These are phyloP conservation scores for Gyrodon lividus DNA, from an alignment of 768 basidiomycete genomes.

Conservation along the genomic window DNA sequence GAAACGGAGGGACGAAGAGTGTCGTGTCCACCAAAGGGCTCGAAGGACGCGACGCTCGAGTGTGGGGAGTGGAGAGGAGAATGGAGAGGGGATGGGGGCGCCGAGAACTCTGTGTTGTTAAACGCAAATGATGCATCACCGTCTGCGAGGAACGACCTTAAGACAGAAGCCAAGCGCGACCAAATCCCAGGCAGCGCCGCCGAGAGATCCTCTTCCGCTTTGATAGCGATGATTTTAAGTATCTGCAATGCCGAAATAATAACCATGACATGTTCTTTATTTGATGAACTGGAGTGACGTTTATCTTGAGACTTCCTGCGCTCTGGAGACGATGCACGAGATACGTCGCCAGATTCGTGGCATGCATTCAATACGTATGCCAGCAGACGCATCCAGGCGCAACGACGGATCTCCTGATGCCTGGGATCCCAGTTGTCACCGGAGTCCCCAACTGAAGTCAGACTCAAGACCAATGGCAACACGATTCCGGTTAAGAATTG, in stretches of 20 bases:
- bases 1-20: neutral
- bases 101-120: constrained; percentile 40
- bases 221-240: constrained; percentile 63
- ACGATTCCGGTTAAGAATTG: constrained; percentile 64
- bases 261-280: constrained; percentile 26
- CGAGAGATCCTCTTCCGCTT: constrained; percentile 61
- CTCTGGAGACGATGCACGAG: constrained; percentile 30
- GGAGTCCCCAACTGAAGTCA: constrained; percentile 46
- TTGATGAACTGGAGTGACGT: constrained; percentile 10
- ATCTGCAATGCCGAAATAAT: constrained; percentile 58
- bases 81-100: constrained; percentile 48
- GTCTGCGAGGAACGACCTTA: constrained; percentile 50
- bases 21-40: constrained; percentile 6
- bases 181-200: constrained; percentile 56
- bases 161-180: constrained; percentile 55
- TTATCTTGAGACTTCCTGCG: constrained; percentile 49
- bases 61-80: constrained; percentile 55
- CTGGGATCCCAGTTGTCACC: constrained; percentile 43
- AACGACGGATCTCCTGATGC: constrained; percentile 45
- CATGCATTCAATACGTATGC: constrained; percentile 57
- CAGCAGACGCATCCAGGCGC: constrained; percentile 63
- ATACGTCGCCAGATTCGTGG: constrained; percentile 30
- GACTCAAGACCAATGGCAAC: constrained; percentile 54
- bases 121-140: constrained; percentile 65
- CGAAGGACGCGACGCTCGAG: constrained; percentile 33